phyloP scores from a whole-genome alignment of 495 filamentous ascomycete genomes.

The Penicillium maclennaniae region DNA sequence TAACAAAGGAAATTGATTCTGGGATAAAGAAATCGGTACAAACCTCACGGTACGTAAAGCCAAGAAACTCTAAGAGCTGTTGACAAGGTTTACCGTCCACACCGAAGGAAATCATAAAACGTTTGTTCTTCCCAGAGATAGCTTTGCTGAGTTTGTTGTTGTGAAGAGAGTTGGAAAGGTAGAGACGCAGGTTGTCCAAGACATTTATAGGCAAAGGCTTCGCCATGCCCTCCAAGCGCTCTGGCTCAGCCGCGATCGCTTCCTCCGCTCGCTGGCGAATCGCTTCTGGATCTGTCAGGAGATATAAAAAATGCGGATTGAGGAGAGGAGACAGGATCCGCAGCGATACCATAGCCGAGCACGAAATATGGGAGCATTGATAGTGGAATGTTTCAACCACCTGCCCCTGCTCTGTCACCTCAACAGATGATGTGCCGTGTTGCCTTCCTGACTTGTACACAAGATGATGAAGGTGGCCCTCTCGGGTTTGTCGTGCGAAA shows the following conservation, averaged over 20 bases:
- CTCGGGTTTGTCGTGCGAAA: slow-evolving; percentile 5
- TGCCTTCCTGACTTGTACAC: slow-evolving; percentile 38
- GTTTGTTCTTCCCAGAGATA: slow-evolving; percentile 67
- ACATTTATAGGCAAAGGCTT: slow-evolving; percentile 46
- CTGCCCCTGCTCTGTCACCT: slow-evolving; percentile 34
- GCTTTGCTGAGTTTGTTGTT: slow-evolving; percentile 41
- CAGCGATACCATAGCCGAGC: slow-evolving; percentile 53
- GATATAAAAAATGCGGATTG: slow-evolving; percentile 39
- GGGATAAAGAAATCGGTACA: slow-evolving; percentile 1
- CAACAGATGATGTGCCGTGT: slow-evolving; percentile 17
- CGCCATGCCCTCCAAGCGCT: slow-evolving; percentile 52
- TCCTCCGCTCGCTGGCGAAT: slow-evolving; percentile 50
- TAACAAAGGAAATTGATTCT: background rate
- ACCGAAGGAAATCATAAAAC: slow-evolving; percentile 67
- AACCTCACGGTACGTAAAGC: slow-evolving; percentile 49
- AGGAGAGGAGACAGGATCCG: slow-evolving; percentile 53
- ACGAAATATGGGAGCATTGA: slow-evolving; percentile 56
- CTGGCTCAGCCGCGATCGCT: slow-evolving; percentile 53
- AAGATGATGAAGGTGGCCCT: slow-evolving; percentile 46
- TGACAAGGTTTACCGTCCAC: slow-evolving; percentile 51
- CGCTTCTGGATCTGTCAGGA: slow-evolving; percentile 54
- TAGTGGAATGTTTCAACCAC: slow-evolving; percentile 46
- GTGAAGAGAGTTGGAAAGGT: slow-evolving; percentile 59
- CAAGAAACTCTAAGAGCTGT: slow-evolving; percentile 58
- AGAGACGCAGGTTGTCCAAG: slow-evolving; percentile 54